Evolutionary conservation across 2,329 filamentous ascomycete species (phyloP).

Genomic region (Fusarium hainanense): DNA sequence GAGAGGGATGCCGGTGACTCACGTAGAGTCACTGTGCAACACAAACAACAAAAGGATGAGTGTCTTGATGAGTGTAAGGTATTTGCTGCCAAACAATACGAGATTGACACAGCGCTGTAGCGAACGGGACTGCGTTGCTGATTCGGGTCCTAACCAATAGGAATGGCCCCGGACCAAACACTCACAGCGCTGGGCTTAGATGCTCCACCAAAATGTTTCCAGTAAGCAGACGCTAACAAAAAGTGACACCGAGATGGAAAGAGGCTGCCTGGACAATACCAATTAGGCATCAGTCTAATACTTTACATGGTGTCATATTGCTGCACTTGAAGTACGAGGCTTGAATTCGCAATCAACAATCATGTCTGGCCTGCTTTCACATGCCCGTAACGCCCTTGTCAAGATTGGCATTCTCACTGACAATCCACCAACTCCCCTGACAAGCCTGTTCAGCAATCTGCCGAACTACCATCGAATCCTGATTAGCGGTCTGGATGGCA

Average conservation of each 20-base stretch:
- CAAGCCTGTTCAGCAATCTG: conserved; percentile 5
- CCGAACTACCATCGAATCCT: background rate
- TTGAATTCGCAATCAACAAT: background rate
- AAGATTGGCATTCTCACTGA: background rate
- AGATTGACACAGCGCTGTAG: background rate
- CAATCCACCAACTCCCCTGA: background rate
- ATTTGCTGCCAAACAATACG: background rate
- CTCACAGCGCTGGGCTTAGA: background rate
- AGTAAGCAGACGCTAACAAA: background rate
- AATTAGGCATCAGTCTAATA: background rate
- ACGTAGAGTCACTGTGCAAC: background rate
- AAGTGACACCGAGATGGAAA: background rate
- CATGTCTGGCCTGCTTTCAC: background rate
- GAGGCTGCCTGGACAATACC: background rate
- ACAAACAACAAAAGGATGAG: background rate
- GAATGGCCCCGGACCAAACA: background rate
- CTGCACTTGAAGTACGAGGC: background rate
- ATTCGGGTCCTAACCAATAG: background rate
- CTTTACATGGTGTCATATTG: background rate
- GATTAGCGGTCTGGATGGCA: background rate
- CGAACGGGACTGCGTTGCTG: background rate
- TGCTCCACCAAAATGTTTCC: background rate
- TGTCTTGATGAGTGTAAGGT: background rate
- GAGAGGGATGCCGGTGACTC: background rate
- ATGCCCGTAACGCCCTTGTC: background rate